These are phyloP conservation scores for Thermomucor indicae-seudaticae DNA, from an alignment of 371 early-diverging fungal genomes.

Conservation along the genomic window DNA sequence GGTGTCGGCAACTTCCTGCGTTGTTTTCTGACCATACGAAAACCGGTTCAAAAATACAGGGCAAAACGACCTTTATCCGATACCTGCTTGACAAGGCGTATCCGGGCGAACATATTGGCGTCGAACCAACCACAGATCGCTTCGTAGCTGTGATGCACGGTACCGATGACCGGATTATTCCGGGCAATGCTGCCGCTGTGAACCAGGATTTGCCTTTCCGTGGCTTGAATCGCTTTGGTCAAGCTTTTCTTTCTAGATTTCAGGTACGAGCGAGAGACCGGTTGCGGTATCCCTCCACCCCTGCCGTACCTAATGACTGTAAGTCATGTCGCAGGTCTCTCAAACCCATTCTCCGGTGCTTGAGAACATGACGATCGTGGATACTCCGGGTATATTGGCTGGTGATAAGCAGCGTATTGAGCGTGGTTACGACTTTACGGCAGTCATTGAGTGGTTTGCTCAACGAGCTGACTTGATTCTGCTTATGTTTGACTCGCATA, in stretches of 20 bases:
- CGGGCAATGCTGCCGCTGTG: slow-evolving; percentile 89
- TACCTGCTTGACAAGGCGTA: slow-evolving; percentile 79
- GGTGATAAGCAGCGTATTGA: slow-evolving; percentile 82
- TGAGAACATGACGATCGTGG: slow-evolving; percentile 79
- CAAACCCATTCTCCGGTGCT: slow-evolving; percentile 71
- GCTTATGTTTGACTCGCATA: slow-evolving; percentile 84
- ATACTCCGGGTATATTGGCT: slow-evolving; percentile 86
- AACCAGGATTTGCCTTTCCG: slow-evolving; percentile 76
- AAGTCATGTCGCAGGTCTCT: slow-evolving; percentile 49
- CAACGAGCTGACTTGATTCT: slow-evolving; percentile 85
- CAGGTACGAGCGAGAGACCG: slow-evolving; percentile 42
- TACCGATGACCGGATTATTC: slow-evolving; percentile 65
- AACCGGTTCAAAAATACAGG: slow-evolving; percentile 35
- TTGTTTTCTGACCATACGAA: background rate
- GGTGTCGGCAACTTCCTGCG: background rate
- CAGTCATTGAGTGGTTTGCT: slow-evolving; percentile 86
- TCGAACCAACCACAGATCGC: slow-evolving; percentile 85
- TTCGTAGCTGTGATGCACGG: slow-evolving; percentile 86
- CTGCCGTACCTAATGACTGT: background rate
- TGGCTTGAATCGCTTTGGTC: slow-evolving; percentile 75
- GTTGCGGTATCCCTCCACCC: too few relatives aligned
- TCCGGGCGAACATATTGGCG: slow-evolving; percentile 86
- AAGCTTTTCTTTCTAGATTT: slow-evolving; percentile 77
- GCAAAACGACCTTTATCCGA: slow-evolving; percentile 85
- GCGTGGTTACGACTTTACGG: slow-evolving; percentile 80